Conservation (phyloP, 148 eudicot species). For the Agrostemma githago region DNA sequence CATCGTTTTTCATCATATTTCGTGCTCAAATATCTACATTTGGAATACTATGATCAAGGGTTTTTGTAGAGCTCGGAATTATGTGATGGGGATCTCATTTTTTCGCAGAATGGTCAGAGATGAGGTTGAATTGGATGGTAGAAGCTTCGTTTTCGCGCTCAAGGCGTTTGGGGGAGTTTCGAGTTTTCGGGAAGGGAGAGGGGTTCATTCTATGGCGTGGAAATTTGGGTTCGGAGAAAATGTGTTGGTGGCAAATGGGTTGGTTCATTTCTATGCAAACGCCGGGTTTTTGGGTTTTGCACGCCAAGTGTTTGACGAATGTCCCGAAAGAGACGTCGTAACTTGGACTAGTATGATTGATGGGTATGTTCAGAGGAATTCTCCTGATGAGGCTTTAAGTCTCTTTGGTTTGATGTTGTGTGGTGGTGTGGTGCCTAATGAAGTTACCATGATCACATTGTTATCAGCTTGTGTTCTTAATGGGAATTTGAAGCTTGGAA, state of each 20-base stretch:
- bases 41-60: slow-evolving; percentile 79
- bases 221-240: slow-evolving; percentile 48
- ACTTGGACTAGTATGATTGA: slow-evolving; percentile 66
- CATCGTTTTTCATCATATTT: slow-evolving; percentile 37
- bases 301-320: slow-evolving; percentile 50
- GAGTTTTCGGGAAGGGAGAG: slow-evolving; percentile 35
- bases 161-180: slow-evolving; percentile 41
- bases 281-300: slow-evolving; percentile 37
- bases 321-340: slow-evolving; percentile 50
- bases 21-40: slow-evolving; percentile 49
- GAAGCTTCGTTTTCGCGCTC: slow-evolving; percentile 57
- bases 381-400: slow-evolving; percentile 49
- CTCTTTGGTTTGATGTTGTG: slow-evolving; percentile 47
- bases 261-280: slow-evolving; percentile 45
- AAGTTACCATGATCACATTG: slow-evolving; percentile 57
- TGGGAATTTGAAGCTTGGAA: slow-evolving; percentile 45
- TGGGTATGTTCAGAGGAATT: slow-evolving; percentile 42
- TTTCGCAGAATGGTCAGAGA: slow-evolving; percentile 45
- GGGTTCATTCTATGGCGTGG: slow-evolving; percentile 43
- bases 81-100: slow-evolving; percentile 37
- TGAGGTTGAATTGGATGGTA: slow-evolving; percentile 43
- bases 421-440: slow-evolving; percentile 50
- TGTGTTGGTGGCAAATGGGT: slow-evolving; percentile 52
- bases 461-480: slow-evolving; percentile 49
- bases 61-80: slow-evolving; percentile 24